Base-by-base conservation (phyloP, 176 grass and related monocot genomes). In the Rhynchospora tenuis region DNA sequence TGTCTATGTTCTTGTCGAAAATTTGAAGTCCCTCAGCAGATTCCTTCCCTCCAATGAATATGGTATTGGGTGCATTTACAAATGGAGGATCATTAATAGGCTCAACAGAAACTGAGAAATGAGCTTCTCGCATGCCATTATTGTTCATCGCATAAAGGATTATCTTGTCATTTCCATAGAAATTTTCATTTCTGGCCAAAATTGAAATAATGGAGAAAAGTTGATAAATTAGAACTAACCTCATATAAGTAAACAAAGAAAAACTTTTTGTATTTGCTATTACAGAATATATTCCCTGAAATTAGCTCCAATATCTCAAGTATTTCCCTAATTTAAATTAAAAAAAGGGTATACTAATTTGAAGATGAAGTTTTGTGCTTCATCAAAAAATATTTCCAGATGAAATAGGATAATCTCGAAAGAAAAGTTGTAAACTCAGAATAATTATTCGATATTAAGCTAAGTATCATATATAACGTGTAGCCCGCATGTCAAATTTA, bases 1-100 rank as follows among this genome's bases (percentile, higher is more conserved):
- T 44, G 38, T 97, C 94, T 77, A 66, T 87, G 63, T 86, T 80
- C 76, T 86, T 94, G 44, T 94, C 83, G 73, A 90, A 97, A 59
- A 97, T 84, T 74, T 90, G 83, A 79, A 90, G 60, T 52, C 86
- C 90, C 6, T 94, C 50, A 29, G 9, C 81, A 52, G 86, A 85
- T 84, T 90, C 82, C 28, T 86, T 89, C 33, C 79, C 90, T 84
- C 73, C 74, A 50, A 97, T 54, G 69, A 73, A 84, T 84, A 97
- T 89, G 66, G 92, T 85, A 42, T 74, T 86, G 65, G 94, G 94
- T 84, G 91, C 82, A 71, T 89, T 20, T 86, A 94, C 88, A 57
- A 90, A 50, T 24, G 94, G 88, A 80, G 85, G 89, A 70, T 97
- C 94, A 89, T 94, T 97, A 24, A 94, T 68, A 60, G 91, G 91